phyloP scores from a whole-genome alignment of 768 basidiomycete species.

The Postia placenta region DNA sequence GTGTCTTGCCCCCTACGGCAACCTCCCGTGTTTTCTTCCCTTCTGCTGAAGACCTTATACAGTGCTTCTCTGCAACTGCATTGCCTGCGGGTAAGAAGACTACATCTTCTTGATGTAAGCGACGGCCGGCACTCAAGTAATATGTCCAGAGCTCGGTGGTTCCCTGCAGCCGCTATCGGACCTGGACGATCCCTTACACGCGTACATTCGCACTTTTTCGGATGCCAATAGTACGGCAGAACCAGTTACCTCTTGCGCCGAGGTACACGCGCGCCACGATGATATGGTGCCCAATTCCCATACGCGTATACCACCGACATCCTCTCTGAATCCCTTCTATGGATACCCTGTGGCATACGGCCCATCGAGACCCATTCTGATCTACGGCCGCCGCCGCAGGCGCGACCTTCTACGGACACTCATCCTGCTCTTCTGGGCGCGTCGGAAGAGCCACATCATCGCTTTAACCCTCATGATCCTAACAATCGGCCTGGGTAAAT shows the following conservation, averaged over 20 bases:
- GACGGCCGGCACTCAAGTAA: constrained; percentile 18
- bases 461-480: neutral
- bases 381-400: constrained; percentile 60
- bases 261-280: neutral
- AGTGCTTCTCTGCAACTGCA: constrained; percentile 43
- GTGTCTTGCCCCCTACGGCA: constrained; percentile 52
- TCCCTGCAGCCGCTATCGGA: constrained; percentile 43
- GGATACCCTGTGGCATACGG: constrained; percentile 53
- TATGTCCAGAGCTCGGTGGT: constrained; percentile 60
- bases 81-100: constrained; percentile 59
- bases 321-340: constrained; percentile 65
- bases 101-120: too few relatives aligned
- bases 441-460: constrained; percentile 39
- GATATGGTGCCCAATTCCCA: constrained; percentile 11
- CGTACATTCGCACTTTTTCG: neutral
- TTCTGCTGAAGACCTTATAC: constrained; percentile 45
- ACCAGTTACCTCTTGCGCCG: neutral
- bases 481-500: neutral
- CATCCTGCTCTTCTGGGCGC: constrained; percentile 55
- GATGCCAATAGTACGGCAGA: neutral
- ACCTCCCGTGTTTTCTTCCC: constrained; percentile 65
- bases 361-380: constrained; percentile 37
- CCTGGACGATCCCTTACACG: constrained; percentile 43
- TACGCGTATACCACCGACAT: constrained; percentile 57
- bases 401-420: constrained; percentile 64